These are phyloP conservation scores for Daphne laureola DNA, from an alignment of 441 rosid species.

Conservation along the genomic window DNA sequence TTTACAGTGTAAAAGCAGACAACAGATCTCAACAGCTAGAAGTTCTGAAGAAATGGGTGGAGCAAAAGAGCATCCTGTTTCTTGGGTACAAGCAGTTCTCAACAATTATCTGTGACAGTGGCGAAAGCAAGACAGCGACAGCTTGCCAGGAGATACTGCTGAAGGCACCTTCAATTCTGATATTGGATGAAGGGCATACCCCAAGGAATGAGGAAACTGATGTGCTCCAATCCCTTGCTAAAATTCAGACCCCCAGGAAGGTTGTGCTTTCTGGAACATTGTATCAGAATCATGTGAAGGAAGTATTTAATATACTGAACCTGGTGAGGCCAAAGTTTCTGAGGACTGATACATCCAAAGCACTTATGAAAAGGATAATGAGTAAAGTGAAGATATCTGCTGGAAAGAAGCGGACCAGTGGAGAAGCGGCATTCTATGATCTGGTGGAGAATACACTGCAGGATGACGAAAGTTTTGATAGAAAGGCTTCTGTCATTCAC, in stretches of 20 bases:
- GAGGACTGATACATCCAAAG: slow-evolving; percentile 29
- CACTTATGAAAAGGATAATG: slow-evolving; percentile 46
- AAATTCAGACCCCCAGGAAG: slow-evolving; percentile 68
- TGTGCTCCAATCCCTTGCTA: slow-evolving; percentile 59
- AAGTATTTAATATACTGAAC: slow-evolving; percentile 76
- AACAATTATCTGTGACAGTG: slow-evolving; percentile 52
- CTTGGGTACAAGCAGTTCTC: slow-evolving; percentile 82
- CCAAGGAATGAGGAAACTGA: slow-evolving; percentile 77
- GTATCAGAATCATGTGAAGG: slow-evolving; percentile 80
- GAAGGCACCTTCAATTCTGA: slow-evolving; percentile 62
- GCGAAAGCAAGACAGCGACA: slow-evolving; percentile 16
- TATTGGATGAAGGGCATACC: slow-evolving; percentile 86
- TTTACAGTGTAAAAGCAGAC: slow-evolving; percentile 68
- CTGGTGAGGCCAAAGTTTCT: slow-evolving; percentile 83
- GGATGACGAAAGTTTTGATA: slow-evolving; percentile 34
- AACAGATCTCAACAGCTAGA: slow-evolving; percentile 52
- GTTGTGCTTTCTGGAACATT: slow-evolving; percentile 88
- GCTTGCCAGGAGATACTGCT: slow-evolving; percentile 60
- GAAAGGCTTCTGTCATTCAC: slow-evolving; percentile 50
- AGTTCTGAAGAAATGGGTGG: slow-evolving; percentile 61
- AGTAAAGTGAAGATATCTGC: slow-evolving; percentile 47
- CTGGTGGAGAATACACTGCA: slow-evolving; percentile 63
- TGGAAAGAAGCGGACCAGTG: slow-evolving; percentile 35
- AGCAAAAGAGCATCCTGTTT: slow-evolving; percentile 60
- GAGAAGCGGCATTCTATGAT: slow-evolving; percentile 42